phyloP scores from a whole-genome alignment of 2,329 filamentous ascomycete genomes.

The Esteya vermicola region DNA sequence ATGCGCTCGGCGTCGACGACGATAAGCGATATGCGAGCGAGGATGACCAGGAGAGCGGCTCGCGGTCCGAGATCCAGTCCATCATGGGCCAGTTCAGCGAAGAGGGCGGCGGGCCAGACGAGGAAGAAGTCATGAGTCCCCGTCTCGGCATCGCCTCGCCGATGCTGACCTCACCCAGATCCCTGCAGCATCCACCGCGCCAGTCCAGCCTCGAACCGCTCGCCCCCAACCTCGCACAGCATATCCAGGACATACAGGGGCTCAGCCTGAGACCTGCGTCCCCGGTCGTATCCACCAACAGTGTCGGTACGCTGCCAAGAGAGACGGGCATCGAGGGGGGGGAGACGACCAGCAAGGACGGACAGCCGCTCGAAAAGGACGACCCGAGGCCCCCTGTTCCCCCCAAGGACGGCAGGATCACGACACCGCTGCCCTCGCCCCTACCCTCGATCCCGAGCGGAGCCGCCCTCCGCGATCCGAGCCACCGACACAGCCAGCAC shows the following conservation, averaged over 20 bases:
- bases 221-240: conserved; percentile 32
- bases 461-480: no score
- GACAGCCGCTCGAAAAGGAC: conserved; percentile 19
- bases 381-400: conserved; percentile 43
- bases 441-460: no score
- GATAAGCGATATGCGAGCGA: conserved; percentile 43
- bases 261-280: conserved; percentile 24
- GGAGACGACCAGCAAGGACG: no score
- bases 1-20: conserved; percentile 41
- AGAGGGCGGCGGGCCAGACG: conserved; percentile 53
- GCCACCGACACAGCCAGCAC: no score
- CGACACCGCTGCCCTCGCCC: conserved; percentile 15
- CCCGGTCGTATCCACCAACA: conserved; percentile 4
- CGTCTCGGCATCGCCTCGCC: conserved; percentile 72
- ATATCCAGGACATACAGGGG: conserved; percentile 32
- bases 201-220: conserved; percentile 74
- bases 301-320: not conserved
- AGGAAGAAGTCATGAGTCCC: conserved; percentile 85
- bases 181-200: conserved; percentile 61
- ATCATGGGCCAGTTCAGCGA: conserved; percentile 96
- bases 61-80: conserved; percentile 78
- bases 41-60: conserved; percentile 53
- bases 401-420: conserved; percentile 33
- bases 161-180: conserved; percentile 48
- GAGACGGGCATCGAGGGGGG: no score